phyloP scores from a whole-genome alignment of 768 basidiomycete genomes.

The Dentipellis sp. region DNA sequence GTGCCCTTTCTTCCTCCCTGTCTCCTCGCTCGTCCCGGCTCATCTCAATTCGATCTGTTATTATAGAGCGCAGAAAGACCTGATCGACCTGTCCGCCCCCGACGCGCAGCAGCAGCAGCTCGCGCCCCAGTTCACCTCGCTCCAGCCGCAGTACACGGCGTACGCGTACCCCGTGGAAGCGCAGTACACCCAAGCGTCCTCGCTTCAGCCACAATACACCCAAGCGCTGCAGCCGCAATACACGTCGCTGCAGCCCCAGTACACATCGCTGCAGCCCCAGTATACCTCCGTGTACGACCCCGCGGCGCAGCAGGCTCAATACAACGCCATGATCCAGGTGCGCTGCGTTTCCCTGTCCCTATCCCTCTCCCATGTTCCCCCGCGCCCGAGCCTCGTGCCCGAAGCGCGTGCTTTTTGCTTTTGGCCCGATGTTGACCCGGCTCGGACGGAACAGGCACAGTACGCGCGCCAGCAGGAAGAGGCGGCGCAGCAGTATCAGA shows the following conservation, averaged over 20 bases:
- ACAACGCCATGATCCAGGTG: conserved; percentile 70
- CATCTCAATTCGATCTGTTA: no score
- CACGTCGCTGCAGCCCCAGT: no score
- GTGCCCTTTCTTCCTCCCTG: no score
- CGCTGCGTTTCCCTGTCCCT: not conserved
- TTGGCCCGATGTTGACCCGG: no score
- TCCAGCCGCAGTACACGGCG: conserved; percentile 14
- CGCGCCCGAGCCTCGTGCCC: no score
- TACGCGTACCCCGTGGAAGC: conserved; percentile 16
- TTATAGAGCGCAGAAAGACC: no score
- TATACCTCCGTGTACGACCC: conserved; percentile 74
- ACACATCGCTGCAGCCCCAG: conserved; percentile 9
- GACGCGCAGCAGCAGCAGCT: conserved; percentile 18
- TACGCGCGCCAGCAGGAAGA: conserved; percentile 58
- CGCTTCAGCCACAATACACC: conserved; percentile 16
- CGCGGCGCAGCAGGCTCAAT: conserved; percentile 80
- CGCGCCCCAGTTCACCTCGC: conserved; percentile 14
- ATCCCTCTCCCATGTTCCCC: conserved; percentile 8
- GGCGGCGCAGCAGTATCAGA: conserved; percentile 22
- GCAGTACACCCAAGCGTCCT: conserved; percentile 44
- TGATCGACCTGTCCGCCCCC: conserved; percentile 8
- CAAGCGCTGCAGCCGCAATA: no score
- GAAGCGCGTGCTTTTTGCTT: no score
- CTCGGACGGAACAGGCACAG: conserved; percentile 49
- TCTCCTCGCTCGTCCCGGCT: no score